Conservation (phyloP, 768 basidiomycete genomes). For the Plicaturopsis crispa region DNA sequence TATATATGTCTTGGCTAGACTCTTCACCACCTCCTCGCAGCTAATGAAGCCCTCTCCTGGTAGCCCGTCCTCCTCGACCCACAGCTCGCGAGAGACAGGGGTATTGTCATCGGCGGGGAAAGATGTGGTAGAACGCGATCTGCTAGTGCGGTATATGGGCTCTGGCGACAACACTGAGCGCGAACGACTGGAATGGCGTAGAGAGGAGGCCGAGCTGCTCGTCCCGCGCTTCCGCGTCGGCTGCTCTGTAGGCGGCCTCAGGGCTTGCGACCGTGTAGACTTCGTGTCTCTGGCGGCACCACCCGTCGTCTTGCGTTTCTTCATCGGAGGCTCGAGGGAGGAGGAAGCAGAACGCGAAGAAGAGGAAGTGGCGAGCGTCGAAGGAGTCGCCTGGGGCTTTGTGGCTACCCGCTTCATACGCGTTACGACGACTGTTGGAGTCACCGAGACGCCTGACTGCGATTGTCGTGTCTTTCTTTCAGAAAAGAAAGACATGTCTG, state of each 20-base stretch:
- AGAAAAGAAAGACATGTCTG: conserved; percentile 6
- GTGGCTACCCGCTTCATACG: neutral
- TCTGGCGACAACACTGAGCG: conserved; percentile 34
- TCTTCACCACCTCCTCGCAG: conserved; percentile 56
- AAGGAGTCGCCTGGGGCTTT: neutral
- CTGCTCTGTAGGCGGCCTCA: conserved; percentile 1
- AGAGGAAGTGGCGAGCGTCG: conserved; percentile 2
- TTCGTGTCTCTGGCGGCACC: conserved; percentile 1
- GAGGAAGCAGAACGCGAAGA: conserved; percentile 3
- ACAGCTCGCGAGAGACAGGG: conserved; percentile 34
- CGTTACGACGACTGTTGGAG: neutral
- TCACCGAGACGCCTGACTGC: neutral
- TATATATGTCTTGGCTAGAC: conserved; percentile 62
- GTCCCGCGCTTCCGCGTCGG: conserved; percentile 2
- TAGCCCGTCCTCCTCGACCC: conserved; percentile 46
- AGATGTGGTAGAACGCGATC: conserved; percentile 60
- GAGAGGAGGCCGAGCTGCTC: conserved; percentile 9
- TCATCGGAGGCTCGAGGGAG: conserved; percentile 1
- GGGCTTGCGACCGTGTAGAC: neutral
- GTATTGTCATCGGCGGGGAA: conserved; percentile 33
- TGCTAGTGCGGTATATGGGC: conserved; percentile 46
- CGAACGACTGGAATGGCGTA: conserved; percentile 14
- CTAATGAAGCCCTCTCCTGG: conserved; percentile 48
- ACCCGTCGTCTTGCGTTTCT: conserved; percentile 2
- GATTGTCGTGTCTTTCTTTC: conserved; percentile 4